Conservation (phyloP, 73 alveolate species). For the Paramecium biaurelia region DNA sequence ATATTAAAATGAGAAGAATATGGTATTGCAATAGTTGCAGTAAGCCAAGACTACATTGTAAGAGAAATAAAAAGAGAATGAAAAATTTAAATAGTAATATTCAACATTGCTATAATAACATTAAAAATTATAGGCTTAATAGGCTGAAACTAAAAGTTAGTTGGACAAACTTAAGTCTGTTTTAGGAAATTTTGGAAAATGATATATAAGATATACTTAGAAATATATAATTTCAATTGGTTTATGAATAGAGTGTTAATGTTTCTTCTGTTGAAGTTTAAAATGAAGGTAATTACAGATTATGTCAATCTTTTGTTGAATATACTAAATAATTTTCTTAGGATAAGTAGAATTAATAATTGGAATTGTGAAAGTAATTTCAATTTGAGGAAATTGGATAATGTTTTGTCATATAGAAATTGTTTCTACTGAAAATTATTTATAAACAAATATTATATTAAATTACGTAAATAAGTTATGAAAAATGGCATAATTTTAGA, state of each 20-base stretch:
- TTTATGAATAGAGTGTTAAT: background rate
- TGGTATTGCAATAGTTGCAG: constrained; percentile 1
- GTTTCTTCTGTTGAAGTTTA: background rate
- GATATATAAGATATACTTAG: background rate
- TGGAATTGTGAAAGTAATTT: background rate
- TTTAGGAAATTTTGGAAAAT: background rate
- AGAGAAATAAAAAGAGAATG: constrained; percentile 45
- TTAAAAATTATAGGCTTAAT: background rate
- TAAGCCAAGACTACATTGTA: constrained; percentile 38
- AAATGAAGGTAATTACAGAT: background rate
- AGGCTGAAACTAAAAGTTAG: constrained; percentile 31
- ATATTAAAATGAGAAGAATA: constrained; percentile 32
- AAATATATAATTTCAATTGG: background rate
- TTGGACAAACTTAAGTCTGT: constrained; percentile 6
- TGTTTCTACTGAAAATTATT: background rate
- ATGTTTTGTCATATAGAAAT: background rate
- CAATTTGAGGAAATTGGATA: background rate
- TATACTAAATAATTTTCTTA: no score
- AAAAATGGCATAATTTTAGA: constrained; percentile 16
- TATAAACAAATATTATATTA: background rate
- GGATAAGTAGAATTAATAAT: background rate
- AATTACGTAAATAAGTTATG: background rate
- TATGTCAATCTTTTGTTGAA: background rate
- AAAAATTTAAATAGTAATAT: background rate
- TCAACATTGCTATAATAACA: background rate